Base-by-base conservation (phyloP, 495 filamentous ascomycete species). In the Penicillium manginii region DNA sequence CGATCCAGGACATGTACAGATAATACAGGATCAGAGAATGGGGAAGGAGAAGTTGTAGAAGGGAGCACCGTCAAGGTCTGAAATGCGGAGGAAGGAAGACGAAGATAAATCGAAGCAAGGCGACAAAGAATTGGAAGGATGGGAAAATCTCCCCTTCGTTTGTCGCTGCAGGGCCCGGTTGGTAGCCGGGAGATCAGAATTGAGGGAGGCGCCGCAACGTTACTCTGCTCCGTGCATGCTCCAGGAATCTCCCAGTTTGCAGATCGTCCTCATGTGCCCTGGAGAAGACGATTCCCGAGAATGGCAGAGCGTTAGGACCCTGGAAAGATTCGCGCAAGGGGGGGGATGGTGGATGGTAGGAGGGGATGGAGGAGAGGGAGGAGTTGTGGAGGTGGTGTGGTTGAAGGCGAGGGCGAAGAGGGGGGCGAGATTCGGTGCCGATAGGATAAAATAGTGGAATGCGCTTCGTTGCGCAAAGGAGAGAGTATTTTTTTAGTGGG, bases 151-250 rank as follows among this genome's bases (percentile, higher is more conserved):
- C 62, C 66, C 72, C 64, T 71, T 73, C 66, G 69, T 77, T 74
- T 75, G 69, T 58, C 64, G 47, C 26, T 60, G 55, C 66, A 62
- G 61, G 43, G 43, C 43, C 54, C 62, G 58, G 66, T 39, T 57
- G 52, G 46, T 65, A 63, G 62, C 67, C 63, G 70, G 70, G 65
- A 62, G 66, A 72, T 67, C 65, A 59, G 64, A 66, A 72, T 69
- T 67, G 64, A 52, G 58, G 17, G 60, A 62, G 61, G 58, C 67
- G 68, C 66, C 64, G 70, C 68, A 68, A 73, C 54, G 65, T 74
- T 75, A 74, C 75, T 77, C 71, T 69, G 66, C 77, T 76, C 75
- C 73, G 76, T 78, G 75, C 77, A 78, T 78, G 73, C 75, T 73
- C 75, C 75, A 76, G 71, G 70, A 78, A 77, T 69, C 70, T 77